These are phyloP conservation scores for Mediolabrus comicus DNA, from an alignment of 108 stramenopile species.

Conservation along the genomic window DNA sequence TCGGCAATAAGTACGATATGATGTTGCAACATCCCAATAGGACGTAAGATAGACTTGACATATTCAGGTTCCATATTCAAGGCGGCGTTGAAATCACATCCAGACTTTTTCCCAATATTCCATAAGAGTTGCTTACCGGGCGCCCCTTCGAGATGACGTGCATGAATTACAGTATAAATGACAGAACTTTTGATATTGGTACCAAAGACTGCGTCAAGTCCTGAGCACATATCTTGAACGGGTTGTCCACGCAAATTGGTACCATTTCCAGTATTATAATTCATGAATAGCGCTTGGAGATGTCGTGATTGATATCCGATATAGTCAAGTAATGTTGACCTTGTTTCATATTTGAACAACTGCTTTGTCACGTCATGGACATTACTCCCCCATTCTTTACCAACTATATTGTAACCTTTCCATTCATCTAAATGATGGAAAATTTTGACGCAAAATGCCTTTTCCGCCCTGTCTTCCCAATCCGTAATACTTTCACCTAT, in stretches of 20 bases:
- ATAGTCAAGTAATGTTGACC: background rate
- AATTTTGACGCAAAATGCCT: background rate
- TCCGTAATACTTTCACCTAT: too few species aligned
- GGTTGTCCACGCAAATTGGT: background rate
- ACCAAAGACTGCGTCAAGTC: background rate
- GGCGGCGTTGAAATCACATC: background rate
- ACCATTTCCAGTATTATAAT: background rate
- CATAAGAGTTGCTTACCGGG: background rate
- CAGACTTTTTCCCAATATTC: background rate
- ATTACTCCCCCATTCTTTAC: background rate
- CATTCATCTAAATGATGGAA: background rate
- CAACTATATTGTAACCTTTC: background rate
- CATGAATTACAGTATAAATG: background rate
- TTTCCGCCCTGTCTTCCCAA: background rate
- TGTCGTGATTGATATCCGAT: background rate
- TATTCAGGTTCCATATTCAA: constrained; percentile 6
- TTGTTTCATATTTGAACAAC: background rate
- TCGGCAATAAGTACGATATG: constrained; percentile 9
- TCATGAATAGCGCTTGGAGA: background rate
- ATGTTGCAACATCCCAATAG: constrained; percentile 6
- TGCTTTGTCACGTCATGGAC: background rate
- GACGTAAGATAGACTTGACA: background rate
- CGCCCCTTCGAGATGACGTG: background rate
- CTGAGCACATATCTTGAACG: constrained; percentile 1
- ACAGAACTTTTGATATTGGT: background rate